Conservation (phyloP, 2,329 filamentous ascomycete genomes). For the Sporothrix humicola region DNA sequence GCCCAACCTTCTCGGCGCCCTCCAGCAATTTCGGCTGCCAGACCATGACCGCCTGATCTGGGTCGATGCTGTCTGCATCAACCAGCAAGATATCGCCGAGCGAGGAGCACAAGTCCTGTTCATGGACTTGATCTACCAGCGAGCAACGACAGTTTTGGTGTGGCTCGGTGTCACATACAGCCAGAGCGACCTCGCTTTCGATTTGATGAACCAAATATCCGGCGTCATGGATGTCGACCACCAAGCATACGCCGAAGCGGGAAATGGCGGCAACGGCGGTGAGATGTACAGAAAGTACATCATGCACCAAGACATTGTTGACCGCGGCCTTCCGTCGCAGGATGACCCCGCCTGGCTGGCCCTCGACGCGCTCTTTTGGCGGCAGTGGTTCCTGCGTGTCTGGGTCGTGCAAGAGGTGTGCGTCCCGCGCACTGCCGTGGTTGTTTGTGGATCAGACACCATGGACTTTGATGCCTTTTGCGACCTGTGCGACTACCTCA, state of each 20-base stretch:
- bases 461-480: slow-evolving; percentile 14
- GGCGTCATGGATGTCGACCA: background rate
- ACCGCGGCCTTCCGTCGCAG: background rate
- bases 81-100: slow-evolving; percentile 10
- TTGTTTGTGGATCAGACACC: background rate
- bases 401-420: slow-evolving; percentile 21
- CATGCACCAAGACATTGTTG: background rate
- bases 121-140: slow-evolving; percentile 12
- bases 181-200: slow-evolving; percentile 5
- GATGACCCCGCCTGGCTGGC: slow-evolving; percentile 11
- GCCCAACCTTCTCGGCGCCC: background rate
- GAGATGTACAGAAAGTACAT: background rate
- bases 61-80: slow-evolving; percentile 23
- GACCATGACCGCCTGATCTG: slow-evolving; percentile 7
- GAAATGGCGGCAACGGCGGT: background rate
- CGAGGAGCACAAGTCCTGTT: background rate
- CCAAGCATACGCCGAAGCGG: background rate
- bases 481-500: background rate
- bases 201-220: background rate
- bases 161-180: slow-evolving; percentile 21
- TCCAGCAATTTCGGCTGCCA: background rate
- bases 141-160: background rate
- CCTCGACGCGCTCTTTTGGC: slow-evolving; percentile 15
- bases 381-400: slow-evolving; percentile 16
- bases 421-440: background rate